Percentiles rank a stretch among this genome's conserved stretches.
Conservation (phyloP, 495 filamentous ascomycete genomes). For the Chaetomium cochliodes region DNA sequence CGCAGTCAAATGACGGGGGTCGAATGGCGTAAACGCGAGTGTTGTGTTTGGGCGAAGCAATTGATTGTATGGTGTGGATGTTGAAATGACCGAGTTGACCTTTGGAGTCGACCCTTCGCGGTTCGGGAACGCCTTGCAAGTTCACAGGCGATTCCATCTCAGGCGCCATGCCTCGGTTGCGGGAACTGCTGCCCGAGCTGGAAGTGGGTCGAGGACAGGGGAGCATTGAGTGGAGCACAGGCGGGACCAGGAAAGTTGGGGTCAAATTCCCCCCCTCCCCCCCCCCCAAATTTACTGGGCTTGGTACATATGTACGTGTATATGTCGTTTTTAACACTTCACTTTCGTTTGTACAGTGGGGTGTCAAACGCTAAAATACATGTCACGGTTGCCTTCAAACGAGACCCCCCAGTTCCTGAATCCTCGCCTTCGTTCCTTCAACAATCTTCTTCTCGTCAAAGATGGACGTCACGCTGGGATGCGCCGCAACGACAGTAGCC, state of each 20-base stretch:
- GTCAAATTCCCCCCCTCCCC: too few relatives aligned
- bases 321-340: too few relatives aligned
- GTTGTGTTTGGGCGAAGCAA: background rate
- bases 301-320: too few relatives aligned
- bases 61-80: background rate
- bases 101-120: background rate
- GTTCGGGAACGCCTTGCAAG: too few relatives aligned
- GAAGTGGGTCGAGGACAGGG: background rate
- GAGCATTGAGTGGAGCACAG: too few relatives aligned
- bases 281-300: too few relatives aligned
- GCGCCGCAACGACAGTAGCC: constrained; percentile 58
- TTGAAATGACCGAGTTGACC: constrained; percentile 37
- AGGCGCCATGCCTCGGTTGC: constrained; percentile 21
- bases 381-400: background rate
- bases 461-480: constrained; percentile 67
- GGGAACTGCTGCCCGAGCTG: constrained; percentile 12
- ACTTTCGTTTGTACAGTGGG: too few relatives aligned
- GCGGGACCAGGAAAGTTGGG: too few relatives aligned
- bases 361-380: too few relatives aligned
- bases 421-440: constrained; percentile 34
- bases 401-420: constrained; percentile 34
- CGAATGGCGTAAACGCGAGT: background rate
- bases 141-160: constrained; percentile 1
- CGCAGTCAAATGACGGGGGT: too few relatives aligned
- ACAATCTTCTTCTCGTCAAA: constrained; percentile 51